Conservation (phyloP, 2,329 filamentous ascomycete species). For the Cordyceps farinosa region DNA sequence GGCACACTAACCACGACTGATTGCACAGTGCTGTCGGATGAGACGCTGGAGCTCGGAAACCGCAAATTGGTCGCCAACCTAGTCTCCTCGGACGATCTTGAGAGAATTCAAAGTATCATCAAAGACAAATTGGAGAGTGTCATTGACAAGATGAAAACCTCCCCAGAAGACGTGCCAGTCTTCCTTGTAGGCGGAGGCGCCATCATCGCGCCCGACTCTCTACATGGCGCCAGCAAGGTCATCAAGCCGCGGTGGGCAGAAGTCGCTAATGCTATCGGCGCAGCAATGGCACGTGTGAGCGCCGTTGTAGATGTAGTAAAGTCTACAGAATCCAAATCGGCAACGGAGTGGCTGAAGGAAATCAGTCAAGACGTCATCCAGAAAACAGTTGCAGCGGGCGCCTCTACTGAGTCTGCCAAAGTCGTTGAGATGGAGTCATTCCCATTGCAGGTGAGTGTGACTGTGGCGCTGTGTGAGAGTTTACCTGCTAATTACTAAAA, state of each 20-base stretch:
- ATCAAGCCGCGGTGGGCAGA: slow-evolving; percentile 54
- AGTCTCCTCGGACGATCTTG: slow-evolving; percentile 32
- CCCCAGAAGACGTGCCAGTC: slow-evolving; percentile 55
- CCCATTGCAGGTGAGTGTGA: slow-evolving; percentile 44
- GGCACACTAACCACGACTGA: slow-evolving; percentile 58
- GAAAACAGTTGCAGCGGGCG: slow-evolving; percentile 44
- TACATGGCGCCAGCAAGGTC: slow-evolving; percentile 54
- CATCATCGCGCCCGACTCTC: slow-evolving; percentile 52
- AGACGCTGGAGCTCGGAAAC: slow-evolving; percentile 40
- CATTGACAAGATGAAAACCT: slow-evolving; percentile 61
- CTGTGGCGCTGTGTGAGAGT: too few species aligned
- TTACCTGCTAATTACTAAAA: slow-evolving; percentile 25
- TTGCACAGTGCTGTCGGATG: slow-evolving; percentile 37
- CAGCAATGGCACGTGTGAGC: slow-evolving; percentile 58
- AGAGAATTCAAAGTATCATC: slow-evolving; percentile 38
- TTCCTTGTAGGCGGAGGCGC: slow-evolving; percentile 63
- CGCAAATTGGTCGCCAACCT: slow-evolving; percentile 32
- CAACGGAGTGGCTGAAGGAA: slow-evolving; percentile 36
- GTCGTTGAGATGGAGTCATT: slow-evolving; percentile 52
- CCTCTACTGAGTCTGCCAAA: slow-evolving; percentile 39
- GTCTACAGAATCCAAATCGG: slow-evolving; percentile 41
- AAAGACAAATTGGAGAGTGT: slow-evolving; percentile 51
- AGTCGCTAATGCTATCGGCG: slow-evolving; percentile 63
- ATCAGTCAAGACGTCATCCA: slow-evolving; percentile 41
- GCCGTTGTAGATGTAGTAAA: slow-evolving; percentile 50